Evolutionary conservation across 139 green algal species (phyloP), one percentile per base, ranked within the genome.

Genomic region (Asterochloris sp.): DNA sequence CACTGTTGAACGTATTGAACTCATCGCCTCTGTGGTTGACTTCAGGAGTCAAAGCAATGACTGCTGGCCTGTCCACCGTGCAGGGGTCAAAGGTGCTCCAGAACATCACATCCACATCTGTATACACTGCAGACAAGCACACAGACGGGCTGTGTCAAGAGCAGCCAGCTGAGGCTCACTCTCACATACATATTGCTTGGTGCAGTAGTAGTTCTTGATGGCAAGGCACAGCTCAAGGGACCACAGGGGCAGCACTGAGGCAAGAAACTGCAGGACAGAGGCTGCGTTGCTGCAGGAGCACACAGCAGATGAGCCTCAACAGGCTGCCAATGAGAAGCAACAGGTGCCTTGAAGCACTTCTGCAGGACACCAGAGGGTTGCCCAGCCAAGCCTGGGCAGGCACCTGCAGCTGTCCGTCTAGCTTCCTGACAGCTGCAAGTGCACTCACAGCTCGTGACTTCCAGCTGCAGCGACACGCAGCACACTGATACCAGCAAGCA

Each of bases 61-160:
- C 24, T 69, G 66, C 75, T 69, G 75, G 75, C 47, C 21, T 79
- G 12, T 79, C 54, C 75, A 79, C 19, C 19, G 38, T 66, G 75
- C 75, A 79, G 21, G 54, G 54, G 54, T 79, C 67, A 54, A 79
- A n/a, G 0, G 66, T 28, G 24, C 67, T 54, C 54, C 38, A 79
- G 54, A 79, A 79, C 75, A 79, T 69, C 54, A 79, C 75, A 29
- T 79, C 75, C 38, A 60, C 75, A 69, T 79, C 75, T 69, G 75
- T 79, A 28, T 79, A 79, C 54, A 79, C 13, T 54, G 75, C 75
- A 28, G 67, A 60, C 54, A 69, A n/a, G n/a, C n/a, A n/a, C n/a
- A n/a, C 75, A n/a, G 47, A 60, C 27, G 66, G 66, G 11, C 66
- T 79, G 21, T 47, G 19, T n/a, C 21, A 19, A 10, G 75, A 54